phyloP scores from a whole-genome alignment of 768 basidiomycete genomes.

The Boletus rubropictus region DNA sequence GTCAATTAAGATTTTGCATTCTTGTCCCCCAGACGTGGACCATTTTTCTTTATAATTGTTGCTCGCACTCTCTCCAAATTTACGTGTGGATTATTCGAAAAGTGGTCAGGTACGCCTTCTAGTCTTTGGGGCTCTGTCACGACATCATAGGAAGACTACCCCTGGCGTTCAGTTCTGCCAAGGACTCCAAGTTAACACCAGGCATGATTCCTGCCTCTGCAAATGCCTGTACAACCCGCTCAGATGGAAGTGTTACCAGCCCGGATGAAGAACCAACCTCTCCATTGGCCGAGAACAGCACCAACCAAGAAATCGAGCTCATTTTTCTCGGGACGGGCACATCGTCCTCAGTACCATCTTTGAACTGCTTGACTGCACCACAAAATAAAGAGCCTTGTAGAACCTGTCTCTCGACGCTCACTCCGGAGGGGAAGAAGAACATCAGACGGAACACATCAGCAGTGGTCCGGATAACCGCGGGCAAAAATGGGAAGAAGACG shows the following conservation, averaged over 20 bases:
- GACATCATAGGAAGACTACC: no score
- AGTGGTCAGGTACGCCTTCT: no score
- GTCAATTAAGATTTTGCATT: no score
- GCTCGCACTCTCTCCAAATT: no score
- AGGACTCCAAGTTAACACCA: no score
- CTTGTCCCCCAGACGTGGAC: no score
- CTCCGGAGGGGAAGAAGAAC: conserved; percentile 74
- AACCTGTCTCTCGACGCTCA: conserved; percentile 64
- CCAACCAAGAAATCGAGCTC: conserved; percentile 42
- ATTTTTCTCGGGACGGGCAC: conserved; percentile 84
- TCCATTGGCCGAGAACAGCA: not conserved
- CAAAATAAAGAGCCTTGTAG: conserved; percentile 46
- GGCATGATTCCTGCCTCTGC: conserved; percentile 1
- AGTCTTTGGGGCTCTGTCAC: no score
- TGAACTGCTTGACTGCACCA: conserved; percentile 71
- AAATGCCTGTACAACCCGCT: not conserved
- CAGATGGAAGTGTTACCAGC: not conserved
- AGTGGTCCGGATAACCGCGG: conserved; percentile 45
- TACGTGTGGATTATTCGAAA: no score
- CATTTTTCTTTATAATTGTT: no score
- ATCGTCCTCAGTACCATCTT: conserved; percentile 63
- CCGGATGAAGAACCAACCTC: not conserved
- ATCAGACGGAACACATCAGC: conserved; percentile 78
- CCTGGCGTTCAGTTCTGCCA: no score
- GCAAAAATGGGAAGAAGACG: conserved; percentile 39